Evolutionary conservation across 2,329 filamentous ascomycete species (phyloP).

Genomic region (Aotearoamyces nothofagi): DNA sequence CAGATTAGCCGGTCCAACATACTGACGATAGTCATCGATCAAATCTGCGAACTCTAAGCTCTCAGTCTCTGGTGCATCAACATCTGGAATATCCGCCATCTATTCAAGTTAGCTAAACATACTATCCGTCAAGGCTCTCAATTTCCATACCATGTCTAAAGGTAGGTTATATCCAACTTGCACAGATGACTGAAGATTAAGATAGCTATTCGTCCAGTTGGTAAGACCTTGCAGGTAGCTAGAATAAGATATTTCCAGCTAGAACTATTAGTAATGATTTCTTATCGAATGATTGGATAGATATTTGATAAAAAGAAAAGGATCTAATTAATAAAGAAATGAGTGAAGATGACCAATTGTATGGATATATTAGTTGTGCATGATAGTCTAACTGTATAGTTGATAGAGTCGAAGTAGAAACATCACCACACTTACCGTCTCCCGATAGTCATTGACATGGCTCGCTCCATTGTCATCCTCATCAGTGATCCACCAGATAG

Average conservation of each 20-base stretch:
- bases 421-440: slow-evolving; percentile 1
- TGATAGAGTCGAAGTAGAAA: no score
- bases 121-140: no score
- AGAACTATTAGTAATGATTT: no score
- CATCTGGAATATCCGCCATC: slow-evolving; percentile 20
- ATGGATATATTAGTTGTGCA: no score
- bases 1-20: slow-evolving; percentile 23
- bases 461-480: slow-evolving; percentile 2
- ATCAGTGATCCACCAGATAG: slow-evolving; percentile 1
- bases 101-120: no score
- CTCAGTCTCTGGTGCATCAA: slow-evolving; percentile 26
- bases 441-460: slow-evolving; percentile 3
- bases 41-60: slow-evolving; percentile 21
- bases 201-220: slow-evolving; percentile 17
- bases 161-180: slow-evolving; percentile 27
- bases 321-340: no score
- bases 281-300: no score
- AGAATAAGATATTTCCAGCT: no score
- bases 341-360: no score
- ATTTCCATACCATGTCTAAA: slow-evolving; percentile 27
- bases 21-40: slow-evolving; percentile 26
- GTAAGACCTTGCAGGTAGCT: slow-evolving; percentile 19
- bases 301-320: no score
- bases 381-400: no score
- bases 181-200: slow-evolving; percentile 22